These are phyloP conservation scores for Yarrowia hollandica DNA, from an alignment of 805 yeast species.

Conservation along the genomic window DNA sequence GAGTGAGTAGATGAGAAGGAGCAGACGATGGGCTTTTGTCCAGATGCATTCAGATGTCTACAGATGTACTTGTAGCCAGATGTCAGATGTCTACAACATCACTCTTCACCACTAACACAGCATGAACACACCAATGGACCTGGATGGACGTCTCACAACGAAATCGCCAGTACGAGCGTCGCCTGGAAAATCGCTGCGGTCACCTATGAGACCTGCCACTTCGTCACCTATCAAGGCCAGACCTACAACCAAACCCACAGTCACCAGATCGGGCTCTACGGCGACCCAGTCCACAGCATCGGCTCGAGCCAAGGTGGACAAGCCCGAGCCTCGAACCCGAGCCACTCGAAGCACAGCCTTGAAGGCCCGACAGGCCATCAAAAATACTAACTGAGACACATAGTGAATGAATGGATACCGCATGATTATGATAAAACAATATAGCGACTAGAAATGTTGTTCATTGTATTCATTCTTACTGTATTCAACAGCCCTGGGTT, in stretches of 20 bases:
- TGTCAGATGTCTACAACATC: too few species aligned
- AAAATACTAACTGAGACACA: constrained; percentile 10
- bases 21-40: too few species aligned
- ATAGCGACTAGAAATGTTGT: not conserved
- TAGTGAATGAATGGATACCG: too few species aligned
- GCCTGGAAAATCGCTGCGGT: constrained; percentile 1
- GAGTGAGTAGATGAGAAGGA: constrained; percentile 2
- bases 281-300: constrained; percentile 16
- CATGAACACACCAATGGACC: constrained; percentile 2
- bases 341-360: constrained; percentile 10
- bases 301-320: constrained; percentile 14
- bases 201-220: not conserved
- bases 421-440: too few species aligned
- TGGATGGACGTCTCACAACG: not conserved
- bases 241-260: constrained; percentile 1
- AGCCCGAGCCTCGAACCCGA: constrained; percentile 8
- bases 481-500: too few species aligned
- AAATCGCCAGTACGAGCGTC: constrained; percentile 1
- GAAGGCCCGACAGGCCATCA: constrained; percentile 19
- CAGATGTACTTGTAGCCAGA: too few species aligned
- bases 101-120: too few species aligned
- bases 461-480: too few species aligned
- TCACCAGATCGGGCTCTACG: not conserved
- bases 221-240: constrained; percentile 5
- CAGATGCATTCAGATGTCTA: too few species aligned